phyloP scores from a whole-genome alignment of 495 filamentous ascomycete species.

The Neurospora sp. region DNA sequence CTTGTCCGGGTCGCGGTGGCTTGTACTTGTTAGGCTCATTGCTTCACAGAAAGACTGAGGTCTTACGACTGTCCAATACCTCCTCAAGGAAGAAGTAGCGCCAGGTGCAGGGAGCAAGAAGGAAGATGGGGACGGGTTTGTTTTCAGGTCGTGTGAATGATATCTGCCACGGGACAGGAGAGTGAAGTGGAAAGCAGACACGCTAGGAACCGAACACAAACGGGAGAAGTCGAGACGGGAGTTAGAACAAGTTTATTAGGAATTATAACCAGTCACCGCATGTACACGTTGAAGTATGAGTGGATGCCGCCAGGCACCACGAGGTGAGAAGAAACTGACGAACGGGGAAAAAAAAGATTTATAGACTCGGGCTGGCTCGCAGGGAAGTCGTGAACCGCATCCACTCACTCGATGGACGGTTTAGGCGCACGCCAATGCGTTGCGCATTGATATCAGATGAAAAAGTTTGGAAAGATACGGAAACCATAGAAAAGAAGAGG shows the following conservation, averaged over 20 bases:
- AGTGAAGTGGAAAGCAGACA: neutral
- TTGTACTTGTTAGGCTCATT: slow-evolving; percentile 34
- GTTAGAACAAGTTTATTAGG: neutral
- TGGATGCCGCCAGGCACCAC: neutral
- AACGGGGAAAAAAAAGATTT: neutral
- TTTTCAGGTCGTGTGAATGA: neutral
- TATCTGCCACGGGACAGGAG: neutral
- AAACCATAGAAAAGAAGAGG: neutral
- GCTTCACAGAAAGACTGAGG: slow-evolving; percentile 22
- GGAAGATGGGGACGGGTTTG: neutral
- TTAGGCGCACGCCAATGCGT: neutral
- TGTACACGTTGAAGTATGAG: neutral
- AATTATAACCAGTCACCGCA: neutral
- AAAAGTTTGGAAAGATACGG: neutral
- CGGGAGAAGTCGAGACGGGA: neutral
- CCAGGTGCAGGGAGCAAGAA: neutral
- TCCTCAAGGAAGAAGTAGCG: slow-evolving; percentile 3
- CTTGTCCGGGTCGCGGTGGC: slow-evolving; percentile 43
- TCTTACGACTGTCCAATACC: slow-evolving; percentile 18
- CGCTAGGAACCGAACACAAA: neutral
- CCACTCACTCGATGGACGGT: neutral
- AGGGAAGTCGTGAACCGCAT: neutral
- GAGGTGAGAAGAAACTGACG: neutral
- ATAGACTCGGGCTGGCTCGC: neutral
- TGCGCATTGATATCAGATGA: neutral